Evolutionary conservation across 441 rosid genomes (phyloP).

Genomic region (Populus tomentosa): DNA sequence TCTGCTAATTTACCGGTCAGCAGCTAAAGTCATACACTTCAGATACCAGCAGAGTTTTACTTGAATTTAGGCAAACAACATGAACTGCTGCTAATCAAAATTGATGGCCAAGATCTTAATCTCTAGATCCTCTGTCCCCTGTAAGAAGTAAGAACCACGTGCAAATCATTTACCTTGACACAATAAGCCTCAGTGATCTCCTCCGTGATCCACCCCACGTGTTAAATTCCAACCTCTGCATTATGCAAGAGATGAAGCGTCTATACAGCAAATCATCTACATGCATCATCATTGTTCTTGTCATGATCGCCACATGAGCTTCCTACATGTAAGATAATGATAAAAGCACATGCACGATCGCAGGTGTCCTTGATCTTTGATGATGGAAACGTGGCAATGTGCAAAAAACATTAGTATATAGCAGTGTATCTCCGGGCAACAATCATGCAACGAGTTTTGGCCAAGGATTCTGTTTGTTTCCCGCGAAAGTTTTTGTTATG

Average conservation of each 20-base stretch:
- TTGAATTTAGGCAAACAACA: too few relatives aligned
- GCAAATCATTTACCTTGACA: background rate
- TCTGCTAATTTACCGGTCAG: too few relatives aligned
- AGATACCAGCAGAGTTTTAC: too few relatives aligned
- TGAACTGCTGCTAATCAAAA: too few relatives aligned
- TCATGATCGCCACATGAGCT: background rate
- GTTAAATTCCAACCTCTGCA: background rate
- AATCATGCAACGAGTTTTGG: background rate
- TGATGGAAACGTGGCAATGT: constrained; percentile 16
- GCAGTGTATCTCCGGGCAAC: background rate
- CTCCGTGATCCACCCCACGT: background rate
- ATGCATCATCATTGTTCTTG: background rate
- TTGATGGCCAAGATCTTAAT: background rate
- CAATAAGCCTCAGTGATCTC: background rate
- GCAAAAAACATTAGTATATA: background rate
- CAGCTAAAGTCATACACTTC: too few relatives aligned
- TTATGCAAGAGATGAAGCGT: constrained; percentile 11
- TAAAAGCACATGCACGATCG: background rate
- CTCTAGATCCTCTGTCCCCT: background rate
- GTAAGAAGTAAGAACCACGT: too few relatives aligned
- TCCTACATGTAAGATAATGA: too few relatives aligned
- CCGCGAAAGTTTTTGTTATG: constrained; percentile 15
- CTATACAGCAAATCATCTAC: background rate
- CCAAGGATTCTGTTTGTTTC: background rate
- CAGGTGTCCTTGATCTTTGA: background rate